Conservation (phyloP, 441 rosid genomes). For the Macaranga tanarius region DNA sequence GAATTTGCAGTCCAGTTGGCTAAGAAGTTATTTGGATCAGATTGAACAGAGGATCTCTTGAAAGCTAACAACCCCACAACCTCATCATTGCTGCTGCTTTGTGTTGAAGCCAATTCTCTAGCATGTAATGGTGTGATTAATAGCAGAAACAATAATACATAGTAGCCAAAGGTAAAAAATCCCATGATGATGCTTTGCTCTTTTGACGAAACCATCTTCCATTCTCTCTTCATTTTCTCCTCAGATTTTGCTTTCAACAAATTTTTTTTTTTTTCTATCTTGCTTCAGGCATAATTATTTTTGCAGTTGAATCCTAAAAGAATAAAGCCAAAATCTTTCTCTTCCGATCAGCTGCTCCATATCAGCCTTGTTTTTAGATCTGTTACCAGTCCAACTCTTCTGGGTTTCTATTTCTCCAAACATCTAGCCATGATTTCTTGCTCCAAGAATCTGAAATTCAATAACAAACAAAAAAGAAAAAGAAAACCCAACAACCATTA, state of each 20-base stretch:
- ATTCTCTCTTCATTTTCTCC: constrained; percentile 31
- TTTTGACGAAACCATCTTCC: constrained; percentile 28
- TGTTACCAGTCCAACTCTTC: constrained; percentile 11
- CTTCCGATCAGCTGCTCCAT: constrained; percentile 11
- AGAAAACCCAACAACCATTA: not conserved
- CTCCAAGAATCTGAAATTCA: constrained; percentile 23
- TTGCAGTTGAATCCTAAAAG: constrained; percentile 5
- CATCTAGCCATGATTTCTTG: constrained; percentile 4
- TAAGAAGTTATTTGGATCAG: constrained; percentile 55
- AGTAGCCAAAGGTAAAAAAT: constrained; percentile 18
- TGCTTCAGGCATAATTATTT: not conserved
- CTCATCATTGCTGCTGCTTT: constrained; percentile 39
- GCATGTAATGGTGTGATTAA: constrained; percentile 34
- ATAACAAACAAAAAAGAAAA: not conserved
- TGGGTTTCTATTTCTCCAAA: constrained; percentile 14
- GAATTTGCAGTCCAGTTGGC: constrained; percentile 55
- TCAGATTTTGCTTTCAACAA: constrained; percentile 1
- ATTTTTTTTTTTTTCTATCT: not conserved
- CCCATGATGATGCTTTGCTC: constrained; percentile 19
- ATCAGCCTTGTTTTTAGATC: constrained; percentile 27
- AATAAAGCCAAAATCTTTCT: constrained; percentile 11
- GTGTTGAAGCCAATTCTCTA: constrained; percentile 31
- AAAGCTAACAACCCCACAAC: constrained; percentile 48
- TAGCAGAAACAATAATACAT: constrained; percentile 30
- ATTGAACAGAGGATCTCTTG: constrained; percentile 52